Percentiles rank a stretch among this genome's conserved stretches.
Conservation (phyloP, 179 eudicot genomes). For the Heliamphora ciliata region DNA sequence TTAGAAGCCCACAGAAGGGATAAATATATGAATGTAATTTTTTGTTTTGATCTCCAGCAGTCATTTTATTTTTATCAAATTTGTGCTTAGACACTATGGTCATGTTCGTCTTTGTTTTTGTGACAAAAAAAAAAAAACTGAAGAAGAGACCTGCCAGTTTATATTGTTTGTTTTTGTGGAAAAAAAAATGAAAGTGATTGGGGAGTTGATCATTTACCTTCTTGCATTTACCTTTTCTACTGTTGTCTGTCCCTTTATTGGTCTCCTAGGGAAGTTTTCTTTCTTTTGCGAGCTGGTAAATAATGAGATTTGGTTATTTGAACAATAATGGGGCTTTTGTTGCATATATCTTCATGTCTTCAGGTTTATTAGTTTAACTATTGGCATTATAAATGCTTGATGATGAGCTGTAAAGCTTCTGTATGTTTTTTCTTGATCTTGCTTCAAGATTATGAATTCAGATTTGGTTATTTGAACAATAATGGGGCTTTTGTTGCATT, state of each 20-base stretch:
- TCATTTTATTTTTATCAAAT: too few relatives aligned
- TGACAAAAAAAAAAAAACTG: too few relatives aligned
- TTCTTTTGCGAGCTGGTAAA: neutral
- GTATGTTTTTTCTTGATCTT: neutral
- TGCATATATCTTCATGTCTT: neutral
- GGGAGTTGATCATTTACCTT: neutral
- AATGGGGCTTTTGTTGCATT: neutral
- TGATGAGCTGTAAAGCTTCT: too few relatives aligned
- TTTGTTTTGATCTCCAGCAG: too few relatives aligned
- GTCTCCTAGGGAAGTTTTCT: neutral
- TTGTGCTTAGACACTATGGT: too few relatives aligned
- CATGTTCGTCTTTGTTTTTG: too few relatives aligned
- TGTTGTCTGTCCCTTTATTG: neutral
- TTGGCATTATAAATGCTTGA: neutral
- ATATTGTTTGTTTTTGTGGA: neutral
- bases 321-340: neutral
- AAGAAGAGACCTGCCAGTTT: neutral
- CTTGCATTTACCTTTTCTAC: neutral
- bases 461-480: neutral
- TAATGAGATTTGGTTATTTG: neutral
- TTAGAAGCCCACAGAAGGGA: too few relatives aligned
- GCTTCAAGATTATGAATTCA: neutral
- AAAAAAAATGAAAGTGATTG: neutral
- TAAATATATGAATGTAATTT: too few relatives aligned
- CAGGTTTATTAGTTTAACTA: neutral